Conservation (phyloP, 805 yeast species). For the Lachancea dasiensis region DNA sequence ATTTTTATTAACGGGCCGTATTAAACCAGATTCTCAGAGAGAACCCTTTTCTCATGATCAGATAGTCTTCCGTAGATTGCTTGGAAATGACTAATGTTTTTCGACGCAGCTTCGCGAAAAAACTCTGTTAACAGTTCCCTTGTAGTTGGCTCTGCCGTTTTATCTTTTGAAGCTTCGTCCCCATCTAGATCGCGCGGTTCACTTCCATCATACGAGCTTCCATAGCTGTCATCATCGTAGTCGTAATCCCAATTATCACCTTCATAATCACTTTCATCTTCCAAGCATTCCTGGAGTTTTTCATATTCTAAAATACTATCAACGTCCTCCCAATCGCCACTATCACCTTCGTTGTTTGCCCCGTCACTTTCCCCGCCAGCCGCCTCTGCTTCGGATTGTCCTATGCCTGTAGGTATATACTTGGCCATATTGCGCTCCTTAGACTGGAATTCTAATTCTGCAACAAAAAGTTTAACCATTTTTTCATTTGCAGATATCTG, state of each 20-base stretch:
- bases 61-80: slow-evolving; percentile 41
- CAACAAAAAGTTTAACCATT: slow-evolving; percentile 61
- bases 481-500: slow-evolving; percentile 64
- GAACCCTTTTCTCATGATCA: slow-evolving; percentile 48
- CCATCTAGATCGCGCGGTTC: slow-evolving; percentile 14
- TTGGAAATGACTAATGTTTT: slow-evolving; percentile 47
- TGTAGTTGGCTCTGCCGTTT: slow-evolving; percentile 11
- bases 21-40: slow-evolving; percentile 45
- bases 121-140: slow-evolving; percentile 42
- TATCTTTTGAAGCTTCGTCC: slow-evolving; percentile 1
- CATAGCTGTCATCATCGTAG: slow-evolving; percentile 12
- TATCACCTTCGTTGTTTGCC: slow-evolving; percentile 28
- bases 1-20: neutral
- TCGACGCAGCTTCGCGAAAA: slow-evolving; percentile 50
- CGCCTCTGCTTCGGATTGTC: slow-evolving; percentile 7
- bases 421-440: slow-evolving; percentile 38
- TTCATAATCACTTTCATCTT: slow-evolving; percentile 32
- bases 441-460: slow-evolving; percentile 63
- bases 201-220: too few relatives aligned
- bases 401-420: slow-evolving; percentile 29
- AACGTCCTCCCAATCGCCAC: slow-evolving; percentile 71
- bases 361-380: slow-evolving; percentile 13
- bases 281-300: slow-evolving; percentile 52
- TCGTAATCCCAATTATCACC: slow-evolving; percentile 8
- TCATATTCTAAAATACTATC: slow-evolving; percentile 65